Percentiles rank a stretch among this genome's conserved stretches.
Conservation (phyloP, 73 alveolate genomes). For the Paramecium primaurelia region DNA sequence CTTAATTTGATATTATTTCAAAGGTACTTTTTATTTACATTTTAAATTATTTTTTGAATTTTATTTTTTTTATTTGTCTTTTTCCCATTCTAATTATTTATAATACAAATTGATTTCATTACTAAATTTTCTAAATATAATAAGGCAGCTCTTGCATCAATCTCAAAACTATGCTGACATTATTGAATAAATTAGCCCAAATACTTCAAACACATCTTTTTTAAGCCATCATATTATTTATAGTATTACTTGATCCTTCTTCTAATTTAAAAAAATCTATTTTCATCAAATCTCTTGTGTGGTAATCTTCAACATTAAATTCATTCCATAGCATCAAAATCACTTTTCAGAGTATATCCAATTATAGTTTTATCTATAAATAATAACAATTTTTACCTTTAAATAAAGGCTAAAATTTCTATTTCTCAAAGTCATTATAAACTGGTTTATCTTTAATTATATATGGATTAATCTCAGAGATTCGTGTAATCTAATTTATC, state of each 20-base stretch:
- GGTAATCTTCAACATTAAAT: slow-evolving; percentile 53
- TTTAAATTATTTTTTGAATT: not conserved
- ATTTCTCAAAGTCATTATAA: slow-evolving; percentile 57
- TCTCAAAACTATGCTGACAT: slow-evolving; percentile 73
- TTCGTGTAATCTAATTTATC: slow-evolving; percentile 73
- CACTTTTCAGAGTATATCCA: slow-evolving; percentile 77
- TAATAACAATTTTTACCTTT: not conserved
- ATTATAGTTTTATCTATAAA: slow-evolving; percentile 66
- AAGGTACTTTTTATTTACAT: not conserved
- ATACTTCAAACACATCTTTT: slow-evolving; percentile 58
- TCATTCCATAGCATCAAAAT: slow-evolving; percentile 64
- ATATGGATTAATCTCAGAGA: slow-evolving; percentile 70
- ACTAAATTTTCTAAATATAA: slow-evolving; percentile 63
- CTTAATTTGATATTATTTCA: not conserved
- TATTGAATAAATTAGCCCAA: slow-evolving; percentile 63
- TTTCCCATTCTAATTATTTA: not conserved
- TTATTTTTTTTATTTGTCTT: not conserved
- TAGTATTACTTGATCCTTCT: slow-evolving; percentile 56
- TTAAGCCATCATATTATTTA: slow-evolving; percentile 45
- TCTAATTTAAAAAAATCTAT: slow-evolving; percentile 54
- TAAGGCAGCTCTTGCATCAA: slow-evolving; percentile 82
- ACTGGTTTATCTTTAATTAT: slow-evolving; percentile 65
- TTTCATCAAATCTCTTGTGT: slow-evolving; percentile 66
- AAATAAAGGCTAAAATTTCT: slow-evolving; percentile 47
- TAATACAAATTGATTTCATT: slow-evolving; percentile 38